phyloP scores from a whole-genome alignment of 257 asterid genomes.

The Galeopsis tetrahit region DNA sequence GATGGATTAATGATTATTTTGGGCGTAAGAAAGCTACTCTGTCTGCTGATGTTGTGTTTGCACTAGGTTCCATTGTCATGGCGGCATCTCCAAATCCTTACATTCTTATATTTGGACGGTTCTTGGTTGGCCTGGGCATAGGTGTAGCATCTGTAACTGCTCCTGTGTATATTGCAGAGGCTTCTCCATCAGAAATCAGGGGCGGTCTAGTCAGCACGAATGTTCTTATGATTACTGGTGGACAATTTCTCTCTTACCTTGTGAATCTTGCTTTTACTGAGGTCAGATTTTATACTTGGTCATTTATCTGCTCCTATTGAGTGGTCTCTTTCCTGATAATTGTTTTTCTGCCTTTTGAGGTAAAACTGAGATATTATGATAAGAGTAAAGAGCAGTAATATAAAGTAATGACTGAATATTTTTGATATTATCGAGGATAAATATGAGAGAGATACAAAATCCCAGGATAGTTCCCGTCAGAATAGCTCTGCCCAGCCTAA shows the following conservation, averaged over 20 bases:
- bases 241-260: constrained; percentile 94
- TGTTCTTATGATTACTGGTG: constrained; percentile 97
- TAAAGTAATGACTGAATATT: too few relatives aligned
- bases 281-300: constrained; percentile 53
- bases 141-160: constrained; percentile 98
- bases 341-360: constrained; percentile 11
- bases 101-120: constrained; percentile 78
- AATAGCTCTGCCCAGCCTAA: too few relatives aligned
- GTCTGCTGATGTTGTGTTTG: constrained; percentile 83
- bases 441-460: too few relatives aligned
- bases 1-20: constrained; percentile 82
- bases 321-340: constrained; percentile 7
- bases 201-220: constrained; percentile 97
- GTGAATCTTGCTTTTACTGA: constrained; percentile 95
- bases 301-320: constrained; percentile 13
- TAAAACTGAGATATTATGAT: neutral
- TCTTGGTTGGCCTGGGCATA: constrained; percentile 84
- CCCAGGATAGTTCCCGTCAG: too few relatives aligned
- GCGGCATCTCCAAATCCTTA: constrained; percentile 86
- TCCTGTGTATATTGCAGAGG: constrained; percentile 96
- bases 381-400: too few relatives aligned
- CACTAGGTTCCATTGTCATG: constrained; percentile 79
- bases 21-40: constrained; percentile 97
- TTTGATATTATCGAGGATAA: too few relatives aligned
- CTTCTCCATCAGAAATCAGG: constrained; percentile 88